Percentiles rank a stretch among this genome's conserved stretches.
These are phyloP conservation scores for Tylopilus plumbeoviolaceoides DNA, from an alignment of 768 basidiomycete genomes.

Conservation along the genomic window DNA sequence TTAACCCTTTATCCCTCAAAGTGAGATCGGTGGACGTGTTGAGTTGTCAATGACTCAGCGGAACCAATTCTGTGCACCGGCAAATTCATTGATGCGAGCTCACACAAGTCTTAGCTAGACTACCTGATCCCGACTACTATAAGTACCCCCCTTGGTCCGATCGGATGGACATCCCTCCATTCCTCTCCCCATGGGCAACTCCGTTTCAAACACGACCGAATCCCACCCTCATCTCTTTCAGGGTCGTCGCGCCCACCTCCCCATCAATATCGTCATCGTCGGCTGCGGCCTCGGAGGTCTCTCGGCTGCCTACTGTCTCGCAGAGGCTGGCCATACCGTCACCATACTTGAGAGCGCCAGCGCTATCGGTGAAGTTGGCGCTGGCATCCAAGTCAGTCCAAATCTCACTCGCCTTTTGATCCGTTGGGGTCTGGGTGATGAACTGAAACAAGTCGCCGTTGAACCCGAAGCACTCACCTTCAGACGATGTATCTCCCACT, in stretches of 20 bases:
- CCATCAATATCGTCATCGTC: slow-evolving; percentile 40
- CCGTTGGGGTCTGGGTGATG: slow-evolving; percentile 47
- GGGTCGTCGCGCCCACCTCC: slow-evolving; percentile 19
- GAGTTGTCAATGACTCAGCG: too few species aligned
- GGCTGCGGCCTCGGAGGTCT: slow-evolving; percentile 52
- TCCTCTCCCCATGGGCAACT: background rate
- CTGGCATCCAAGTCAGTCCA: slow-evolving; percentile 46
- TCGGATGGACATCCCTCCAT: background rate
- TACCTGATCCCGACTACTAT: background rate
- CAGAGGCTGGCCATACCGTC: slow-evolving; percentile 44
- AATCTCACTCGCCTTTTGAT: slow-evolving; percentile 45
- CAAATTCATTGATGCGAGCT: background rate
- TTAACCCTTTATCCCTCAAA: background rate
- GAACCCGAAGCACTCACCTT: slow-evolving; percentile 38
- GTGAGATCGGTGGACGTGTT: too few species aligned
- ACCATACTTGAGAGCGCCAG: slow-evolving; percentile 44
- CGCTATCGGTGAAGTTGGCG: slow-evolving; percentile 42
- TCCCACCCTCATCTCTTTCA: slow-evolving; percentile 12
- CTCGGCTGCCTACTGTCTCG: slow-evolving; percentile 42
- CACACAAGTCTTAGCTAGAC: background rate
- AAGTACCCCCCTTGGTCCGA: background rate
- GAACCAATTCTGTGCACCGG: background rate
- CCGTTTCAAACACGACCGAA: background rate
- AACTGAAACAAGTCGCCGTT: slow-evolving; percentile 36
- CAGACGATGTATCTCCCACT: slow-evolving; percentile 36